phyloP scores from a whole-genome alignment of 2,329 filamentous ascomycete genomes.

The Chaetomium olivaceum region DNA sequence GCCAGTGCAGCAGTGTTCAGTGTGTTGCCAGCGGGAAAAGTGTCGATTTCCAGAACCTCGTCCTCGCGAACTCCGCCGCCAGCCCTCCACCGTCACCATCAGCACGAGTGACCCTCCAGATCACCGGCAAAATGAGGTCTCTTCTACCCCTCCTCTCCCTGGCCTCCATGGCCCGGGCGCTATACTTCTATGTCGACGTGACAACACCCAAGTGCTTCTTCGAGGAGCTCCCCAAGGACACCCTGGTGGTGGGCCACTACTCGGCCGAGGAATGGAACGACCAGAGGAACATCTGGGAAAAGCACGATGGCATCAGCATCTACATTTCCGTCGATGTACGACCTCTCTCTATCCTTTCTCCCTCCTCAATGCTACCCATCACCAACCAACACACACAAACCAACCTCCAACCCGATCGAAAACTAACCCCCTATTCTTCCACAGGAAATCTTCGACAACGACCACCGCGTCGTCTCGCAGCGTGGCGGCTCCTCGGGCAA shows the following conservation, averaged over 20 bases:
- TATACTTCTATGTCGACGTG: constrained; percentile 96
- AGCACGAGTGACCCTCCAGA: constrained; percentile 4
- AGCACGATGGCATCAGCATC: constrained; percentile 76
- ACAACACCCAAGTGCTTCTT: constrained; percentile 90
- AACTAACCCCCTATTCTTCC: constrained; percentile 16
- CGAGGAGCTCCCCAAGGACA: constrained; percentile 97
- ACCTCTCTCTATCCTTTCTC: constrained; percentile 18
- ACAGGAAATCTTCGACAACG: constrained; percentile 90
- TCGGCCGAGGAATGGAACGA: constrained; percentile 82
- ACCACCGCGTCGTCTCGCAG: constrained; percentile 93
- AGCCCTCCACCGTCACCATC: background rate
- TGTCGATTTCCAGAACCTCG: constrained; percentile 26
- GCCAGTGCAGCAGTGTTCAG: background rate
- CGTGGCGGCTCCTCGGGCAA: constrained; percentile 73
- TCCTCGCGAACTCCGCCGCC: background rate
- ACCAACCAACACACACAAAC: constrained; percentile 7
- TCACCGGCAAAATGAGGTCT: constrained; percentile 52
- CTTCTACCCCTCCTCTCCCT: constrained; percentile 68
- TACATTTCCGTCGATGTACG: constrained; percentile 85
- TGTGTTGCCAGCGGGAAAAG: background rate
- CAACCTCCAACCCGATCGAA: no score
- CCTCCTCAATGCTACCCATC: background rate
- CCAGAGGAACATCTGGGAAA: constrained; percentile 64
- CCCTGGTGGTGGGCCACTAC: constrained; percentile 92
- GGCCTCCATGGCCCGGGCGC: constrained; percentile 67